Percentiles rank a stretch among this genome's conserved stretches.
phyloP scores from a whole-genome alignment of 345 rosid species.

The Moricandia moricandioides region DNA sequence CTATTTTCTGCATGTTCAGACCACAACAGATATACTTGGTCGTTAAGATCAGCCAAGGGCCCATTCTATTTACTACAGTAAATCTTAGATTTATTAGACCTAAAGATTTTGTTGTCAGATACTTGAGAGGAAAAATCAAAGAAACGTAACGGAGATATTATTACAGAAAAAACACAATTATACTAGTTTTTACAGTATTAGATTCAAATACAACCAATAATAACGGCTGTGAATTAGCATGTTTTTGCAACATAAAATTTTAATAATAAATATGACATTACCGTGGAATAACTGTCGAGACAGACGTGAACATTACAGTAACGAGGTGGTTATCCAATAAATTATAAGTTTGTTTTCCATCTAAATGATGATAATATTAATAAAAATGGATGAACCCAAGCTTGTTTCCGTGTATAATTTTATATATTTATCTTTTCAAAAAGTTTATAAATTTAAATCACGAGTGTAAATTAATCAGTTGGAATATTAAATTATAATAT shows the following conservation, averaged over 20 bases:
- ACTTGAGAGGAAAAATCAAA: not conserved
- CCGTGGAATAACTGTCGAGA: not conserved
- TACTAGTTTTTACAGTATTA: not conserved
- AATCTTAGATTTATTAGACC: not conserved
- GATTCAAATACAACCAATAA: not conserved
- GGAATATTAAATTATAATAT: conserved; percentile 5
- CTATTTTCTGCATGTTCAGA: not conserved
- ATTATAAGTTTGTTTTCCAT: not conserved
- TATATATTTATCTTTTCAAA: not conserved
- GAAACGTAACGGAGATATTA: not conserved
- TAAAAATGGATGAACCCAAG: not conserved
- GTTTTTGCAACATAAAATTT: not conserved
- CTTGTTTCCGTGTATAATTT: not conserved
- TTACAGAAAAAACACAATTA: not conserved
- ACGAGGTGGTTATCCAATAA: not conserved
- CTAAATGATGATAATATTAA: not conserved
- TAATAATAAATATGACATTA: not conserved
- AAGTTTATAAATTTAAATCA: not conserved
- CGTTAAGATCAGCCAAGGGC: not conserved
- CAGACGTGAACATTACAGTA: not conserved
- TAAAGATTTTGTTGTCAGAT: conserved; percentile 1
- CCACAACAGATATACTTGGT: not conserved
- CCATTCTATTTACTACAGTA: not conserved
- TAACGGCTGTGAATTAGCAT: not conserved
- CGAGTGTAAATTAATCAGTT: not conserved